These are phyloP conservation scores for Oxyria digyna DNA, from an alignment of 148 eudicot species.

Conservation along the genomic window DNA sequence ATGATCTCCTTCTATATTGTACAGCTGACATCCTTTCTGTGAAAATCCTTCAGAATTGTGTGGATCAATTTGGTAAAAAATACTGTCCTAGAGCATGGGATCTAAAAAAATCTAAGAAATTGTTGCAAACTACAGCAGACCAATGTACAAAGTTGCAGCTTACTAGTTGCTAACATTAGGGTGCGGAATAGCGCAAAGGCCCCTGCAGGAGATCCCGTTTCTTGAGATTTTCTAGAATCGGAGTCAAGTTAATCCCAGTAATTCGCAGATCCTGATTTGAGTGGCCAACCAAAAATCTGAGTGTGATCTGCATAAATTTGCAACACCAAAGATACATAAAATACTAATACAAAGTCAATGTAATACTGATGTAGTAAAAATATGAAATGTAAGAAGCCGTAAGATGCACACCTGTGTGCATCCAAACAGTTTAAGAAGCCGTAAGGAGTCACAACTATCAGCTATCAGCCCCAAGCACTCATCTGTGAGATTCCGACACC, in stretches of 20 bases:
- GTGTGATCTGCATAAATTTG: conserved; percentile 41
- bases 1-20: too few species aligned
- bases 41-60: too few species aligned
- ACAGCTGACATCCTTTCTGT: too few species aligned
- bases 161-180: too few species aligned
- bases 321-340: background rate
- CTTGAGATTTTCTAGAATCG: conserved; percentile 43
- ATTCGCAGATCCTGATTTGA: conserved; percentile 49
- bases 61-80: too few species aligned
- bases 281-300: conserved; percentile 52
- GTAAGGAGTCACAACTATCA: conserved; percentile 60
- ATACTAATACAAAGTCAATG: too few species aligned
- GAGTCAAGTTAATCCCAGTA: conserved; percentile 62
- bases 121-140: too few species aligned
- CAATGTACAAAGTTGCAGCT: too few species aligned
- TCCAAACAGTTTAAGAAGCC: conserved; percentile 70
- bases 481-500: conserved; percentile 72
- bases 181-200: conserved; percentile 46
- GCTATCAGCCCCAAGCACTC: conserved; percentile 80
- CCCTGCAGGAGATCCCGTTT: conserved; percentile 39
- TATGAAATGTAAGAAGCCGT: too few species aligned
- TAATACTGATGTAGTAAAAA: too few species aligned
- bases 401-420: conserved; percentile 55
- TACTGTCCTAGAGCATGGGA: too few species aligned
- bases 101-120: too few species aligned